A percentile compares a stretch with the other conserved stretches of the same genome.
phyloP scores from a whole-genome alignment of 176 grass and related monocot genomes.

The Aegilops sharonensis region DNA sequence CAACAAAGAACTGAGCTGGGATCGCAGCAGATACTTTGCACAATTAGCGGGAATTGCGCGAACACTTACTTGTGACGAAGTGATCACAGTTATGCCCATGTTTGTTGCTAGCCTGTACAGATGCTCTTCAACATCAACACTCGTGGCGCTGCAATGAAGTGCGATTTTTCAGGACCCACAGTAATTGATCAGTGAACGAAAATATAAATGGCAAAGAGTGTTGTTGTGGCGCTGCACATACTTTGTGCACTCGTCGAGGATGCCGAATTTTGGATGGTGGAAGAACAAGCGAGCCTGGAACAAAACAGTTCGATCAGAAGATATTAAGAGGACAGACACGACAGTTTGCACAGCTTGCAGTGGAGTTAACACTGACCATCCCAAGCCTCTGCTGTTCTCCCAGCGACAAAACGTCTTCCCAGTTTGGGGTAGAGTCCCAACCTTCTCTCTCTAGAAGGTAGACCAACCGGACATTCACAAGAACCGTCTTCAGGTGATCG shows the following conservation, averaged over 20 bases:
- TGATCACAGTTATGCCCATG: conserved; percentile 96
- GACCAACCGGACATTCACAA: conserved; percentile 76
- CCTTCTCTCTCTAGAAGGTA: conserved; percentile 98
- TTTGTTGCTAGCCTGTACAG: conserved; percentile 78
- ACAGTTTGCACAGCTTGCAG: neutral
- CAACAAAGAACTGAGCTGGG: neutral
- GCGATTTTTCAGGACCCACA: neutral
- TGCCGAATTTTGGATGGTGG: conserved; percentile 85
- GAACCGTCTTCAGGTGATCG: conserved; percentile 79
- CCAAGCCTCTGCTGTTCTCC: conserved; percentile 96
- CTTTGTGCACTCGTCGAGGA: conserved; percentile 96
- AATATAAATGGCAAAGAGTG: conserved; percentile 4
- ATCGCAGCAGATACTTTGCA: neutral
- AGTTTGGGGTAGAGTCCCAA: conserved; percentile 90
- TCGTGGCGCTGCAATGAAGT: conserved; percentile 68
- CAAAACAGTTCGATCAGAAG: conserved; percentile 15
- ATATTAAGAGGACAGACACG: neutral
- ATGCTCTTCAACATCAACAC: conserved; percentile 98
- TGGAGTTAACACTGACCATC: conserved; percentile 62
- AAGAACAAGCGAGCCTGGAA: conserved; percentile 95
- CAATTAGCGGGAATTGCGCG: neutral
- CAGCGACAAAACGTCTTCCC: conserved; percentile 89
- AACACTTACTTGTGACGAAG: conserved; percentile 75
- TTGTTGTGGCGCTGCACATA: conserved; percentile 15
- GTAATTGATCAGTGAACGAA: neutral